Conservation (phyloP, 1,139 yeast species). For the Kodamaea plutei region DNA sequence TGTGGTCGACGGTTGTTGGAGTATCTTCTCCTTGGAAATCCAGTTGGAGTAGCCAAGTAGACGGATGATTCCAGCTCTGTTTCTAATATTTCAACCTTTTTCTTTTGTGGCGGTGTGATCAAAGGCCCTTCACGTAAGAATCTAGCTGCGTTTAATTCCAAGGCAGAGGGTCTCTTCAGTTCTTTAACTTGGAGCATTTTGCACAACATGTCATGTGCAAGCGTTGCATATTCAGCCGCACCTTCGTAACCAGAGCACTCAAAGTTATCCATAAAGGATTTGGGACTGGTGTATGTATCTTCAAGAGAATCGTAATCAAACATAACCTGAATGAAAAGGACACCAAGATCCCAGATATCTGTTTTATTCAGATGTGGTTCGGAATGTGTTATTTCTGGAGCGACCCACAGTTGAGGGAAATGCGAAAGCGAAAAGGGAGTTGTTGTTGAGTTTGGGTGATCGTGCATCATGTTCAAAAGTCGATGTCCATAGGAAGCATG, state of each 20-base stretch:
- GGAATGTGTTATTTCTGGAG: slow-evolving; percentile 61
- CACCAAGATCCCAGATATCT: slow-evolving; percentile 92
- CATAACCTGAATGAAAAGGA: slow-evolving; percentile 67
- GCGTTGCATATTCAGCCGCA: slow-evolving; percentile 30
- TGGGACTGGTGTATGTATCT: slow-evolving; percentile 55
- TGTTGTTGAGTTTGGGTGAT: slow-evolving; percentile 38
- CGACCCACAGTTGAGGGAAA: slow-evolving; percentile 52
- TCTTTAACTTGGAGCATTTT: slow-evolving; percentile 64
- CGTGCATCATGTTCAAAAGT: slow-evolving; percentile 54
- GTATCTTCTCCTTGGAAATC: slow-evolving; percentile 13
- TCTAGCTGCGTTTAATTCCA: slow-evolving; percentile 78
- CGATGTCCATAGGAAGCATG: slow-evolving; percentile 71
- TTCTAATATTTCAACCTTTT: neutral
- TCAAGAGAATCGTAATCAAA: slow-evolving; percentile 48
- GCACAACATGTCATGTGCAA: slow-evolving; percentile 60
- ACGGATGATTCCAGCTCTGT: slow-evolving; percentile 1
- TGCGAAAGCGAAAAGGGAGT: neutral
- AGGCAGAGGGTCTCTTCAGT: slow-evolving; percentile 72
- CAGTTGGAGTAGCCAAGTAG: slow-evolving; percentile 1
- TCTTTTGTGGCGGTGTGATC: slow-evolving; percentile 4
- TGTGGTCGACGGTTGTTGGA: slow-evolving; percentile 16
- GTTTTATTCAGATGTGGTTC: slow-evolving; percentile 65
- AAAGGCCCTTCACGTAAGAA: slow-evolving; percentile 71
- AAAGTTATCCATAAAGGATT: slow-evolving; percentile 52
- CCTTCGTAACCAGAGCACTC: slow-evolving; percentile 26